Evolutionary conservation across 2,329 filamentous ascomycete species (phyloP).

Genomic region (Didymella segeticola): DNA sequence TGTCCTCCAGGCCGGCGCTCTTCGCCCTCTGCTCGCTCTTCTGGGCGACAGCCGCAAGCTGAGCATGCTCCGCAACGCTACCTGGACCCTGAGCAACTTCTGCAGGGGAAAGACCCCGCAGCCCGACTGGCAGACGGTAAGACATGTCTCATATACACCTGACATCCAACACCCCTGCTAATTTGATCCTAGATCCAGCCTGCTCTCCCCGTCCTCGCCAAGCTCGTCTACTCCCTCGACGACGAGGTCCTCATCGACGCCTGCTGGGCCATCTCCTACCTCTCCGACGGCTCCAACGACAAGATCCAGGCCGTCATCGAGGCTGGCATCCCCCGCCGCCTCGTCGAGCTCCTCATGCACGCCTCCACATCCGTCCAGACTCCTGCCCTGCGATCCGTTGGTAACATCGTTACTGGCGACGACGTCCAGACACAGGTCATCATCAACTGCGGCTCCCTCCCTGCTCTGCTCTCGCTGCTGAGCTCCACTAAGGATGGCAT

Average conservation of each 20-base stretch:
- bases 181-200: constrained; percentile 75
- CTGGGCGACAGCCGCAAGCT: constrained; percentile 97
- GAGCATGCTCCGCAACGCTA: constrained; percentile 98
- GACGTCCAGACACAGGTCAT: constrained; percentile 99
- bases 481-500: constrained; percentile 99
- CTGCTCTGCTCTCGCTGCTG: constrained; percentile 89
- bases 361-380: constrained; percentile 98
- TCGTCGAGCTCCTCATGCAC: constrained; percentile 97
- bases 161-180: background rate
- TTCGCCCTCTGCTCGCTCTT: constrained; percentile 86
- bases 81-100: constrained; percentile 99
- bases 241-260: constrained; percentile 98
- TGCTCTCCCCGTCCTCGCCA: constrained; percentile 91
- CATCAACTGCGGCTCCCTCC: constrained; percentile 95
- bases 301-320: constrained; percentile 99
- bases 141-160: constrained; percentile 44
- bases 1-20: constrained; percentile 86
- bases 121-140: constrained; percentile 94
- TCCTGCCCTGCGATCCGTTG: constrained; percentile 92
- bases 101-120: constrained; percentile 99
- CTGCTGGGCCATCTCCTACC: constrained; percentile 99
- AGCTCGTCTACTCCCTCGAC: constrained; percentile 97
- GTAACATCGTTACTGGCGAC: constrained; percentile 98
- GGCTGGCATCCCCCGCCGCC: constrained; percentile 92
- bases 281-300: constrained; percentile 97